Evolutionary conservation across 352 stramenopile species (phyloP).

Genomic region (Pythium utonaiense): DNA sequence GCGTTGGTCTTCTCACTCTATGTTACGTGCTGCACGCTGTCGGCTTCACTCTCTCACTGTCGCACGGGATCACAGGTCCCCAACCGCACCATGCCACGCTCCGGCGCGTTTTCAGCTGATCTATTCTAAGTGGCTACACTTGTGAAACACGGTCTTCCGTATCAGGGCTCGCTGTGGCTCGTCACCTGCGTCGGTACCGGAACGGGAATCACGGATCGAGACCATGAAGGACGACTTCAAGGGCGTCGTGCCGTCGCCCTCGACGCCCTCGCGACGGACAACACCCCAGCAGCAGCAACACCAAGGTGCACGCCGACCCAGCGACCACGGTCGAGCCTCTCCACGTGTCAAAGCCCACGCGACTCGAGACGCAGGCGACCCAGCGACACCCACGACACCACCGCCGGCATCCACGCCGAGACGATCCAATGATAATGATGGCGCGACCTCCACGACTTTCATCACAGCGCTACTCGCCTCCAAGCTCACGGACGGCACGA

Average conservation of each 20-base stretch:
- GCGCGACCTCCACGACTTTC: slow-evolving; percentile 28
- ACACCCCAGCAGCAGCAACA: slow-evolving; percentile 13
- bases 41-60: not conserved
- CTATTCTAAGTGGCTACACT: slow-evolving; percentile 1
- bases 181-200: not conserved
- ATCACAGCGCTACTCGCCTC: slow-evolving; percentile 38
- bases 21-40: not conserved
- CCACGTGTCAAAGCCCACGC: slow-evolving; percentile 23
- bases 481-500: slow-evolving; percentile 10
- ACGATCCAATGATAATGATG: not conserved
- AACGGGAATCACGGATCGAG: not conserved
- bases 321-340: slow-evolving; percentile 18
- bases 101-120: too few species aligned
- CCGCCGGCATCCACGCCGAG: not conserved
- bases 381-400: not conserved
- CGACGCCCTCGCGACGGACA: slow-evolving; percentile 15
- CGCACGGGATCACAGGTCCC: not conserved
- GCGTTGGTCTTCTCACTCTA: not conserved
- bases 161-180: not conserved
- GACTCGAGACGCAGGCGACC: not conserved
- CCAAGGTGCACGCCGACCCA: slow-evolving; percentile 17
- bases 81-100: too few species aligned
- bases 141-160: not conserved
- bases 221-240: slow-evolving; percentile 28
- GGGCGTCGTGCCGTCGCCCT: slow-evolving; percentile 14